Conservation (phyloP, 1,284 basidiomycete species). For the Hypsizygus ulmarius region DNA sequence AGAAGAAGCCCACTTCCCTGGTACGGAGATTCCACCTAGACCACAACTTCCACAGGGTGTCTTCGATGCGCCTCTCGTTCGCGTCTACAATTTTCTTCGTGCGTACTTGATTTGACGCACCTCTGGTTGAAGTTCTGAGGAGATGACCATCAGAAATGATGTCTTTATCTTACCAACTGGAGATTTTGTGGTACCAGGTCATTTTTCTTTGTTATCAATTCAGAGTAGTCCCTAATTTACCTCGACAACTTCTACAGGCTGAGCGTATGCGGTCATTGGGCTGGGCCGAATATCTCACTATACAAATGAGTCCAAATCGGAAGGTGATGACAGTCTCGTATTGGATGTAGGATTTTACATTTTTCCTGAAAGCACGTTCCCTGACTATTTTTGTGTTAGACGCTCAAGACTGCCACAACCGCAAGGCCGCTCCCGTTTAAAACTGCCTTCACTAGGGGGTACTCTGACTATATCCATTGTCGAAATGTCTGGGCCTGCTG, state of each 20-base stretch:
- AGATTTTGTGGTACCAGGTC: conserved; percentile 79
- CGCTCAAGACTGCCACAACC: conserved; percentile 41
- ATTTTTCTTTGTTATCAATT: conserved; percentile 12
- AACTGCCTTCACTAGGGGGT: conserved; percentile 56
- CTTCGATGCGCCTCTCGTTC: conserved; percentile 73
- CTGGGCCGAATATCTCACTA: conserved; percentile 68
- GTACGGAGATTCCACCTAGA: conserved; percentile 43
- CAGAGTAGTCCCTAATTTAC: background rate
- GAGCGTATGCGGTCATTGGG: conserved; percentile 72
- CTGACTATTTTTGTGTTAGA: conserved; percentile 27
- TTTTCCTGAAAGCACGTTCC: conserved; percentile 2
- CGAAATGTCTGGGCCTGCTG: conserved; percentile 39
- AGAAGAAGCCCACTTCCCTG: conserved; percentile 39
- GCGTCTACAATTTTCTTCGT: conserved; percentile 81
- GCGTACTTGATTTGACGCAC: conserved; percentile 28
- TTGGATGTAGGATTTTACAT: conserved; percentile 62
- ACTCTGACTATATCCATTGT: conserved; percentile 45
- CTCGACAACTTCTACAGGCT: conserved; percentile 41
- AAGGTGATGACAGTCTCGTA: conserved; percentile 67
- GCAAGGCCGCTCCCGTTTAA: conserved; percentile 40
- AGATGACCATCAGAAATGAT: conserved; percentile 62
- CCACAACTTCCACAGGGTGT: conserved; percentile 59
- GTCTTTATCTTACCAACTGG: conserved; percentile 81
- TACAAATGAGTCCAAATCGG: conserved; percentile 62
- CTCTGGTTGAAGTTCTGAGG: conserved; percentile 5